Base-by-base conservation (phyloP, 257 asterid genomes). In the Nicotiana undulata region DNA sequence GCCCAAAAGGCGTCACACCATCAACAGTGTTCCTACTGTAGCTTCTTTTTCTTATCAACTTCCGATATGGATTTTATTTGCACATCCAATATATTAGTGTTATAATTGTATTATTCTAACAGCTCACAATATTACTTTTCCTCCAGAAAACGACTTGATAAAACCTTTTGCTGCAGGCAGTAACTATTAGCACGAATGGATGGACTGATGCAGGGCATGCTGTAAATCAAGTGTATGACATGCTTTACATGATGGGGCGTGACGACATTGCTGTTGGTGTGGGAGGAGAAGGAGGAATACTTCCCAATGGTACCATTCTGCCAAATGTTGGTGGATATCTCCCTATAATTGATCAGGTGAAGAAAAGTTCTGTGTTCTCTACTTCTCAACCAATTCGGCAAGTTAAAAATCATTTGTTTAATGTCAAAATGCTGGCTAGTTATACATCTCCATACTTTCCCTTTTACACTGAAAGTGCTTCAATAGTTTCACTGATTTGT, bases 201-300 rank as follows among this genome's bases (percentile, higher is more conserved):
- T 95, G 97, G 97, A 89, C 88, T 9, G 77, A 87, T 82, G 90
- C 95, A 2, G 98, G 98, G 24, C 98, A 95, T 72, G 88, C 94
- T 46, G 91, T 91, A 17, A 93, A 93, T 87, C 98, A 93, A 31
- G 32, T 95, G 11, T 95, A 95, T 76, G 98, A 95, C 81, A 55
- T 92, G 63, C 98, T 95, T 79, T 89, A 88, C 88, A 95, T 95
- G 98, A 93, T 94, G 98, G 97, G 92, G 16, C 81, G 98, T 9
- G 98, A 94, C 12, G 98, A 94, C 65, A 82, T 93, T 78, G 87
- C 91, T 5, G 98, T 94, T 77, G 98, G 98, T 2, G 89, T 94
- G 6, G 98, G 98, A 72, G 98, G 98, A 28, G 98, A 93, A 82
- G 98, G 98, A 56, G 94, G 92, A 75, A 91, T 95, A 77, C 92